Conservation (phyloP, 179 eudicot species). For the Corrigiola litoralis region DNA sequence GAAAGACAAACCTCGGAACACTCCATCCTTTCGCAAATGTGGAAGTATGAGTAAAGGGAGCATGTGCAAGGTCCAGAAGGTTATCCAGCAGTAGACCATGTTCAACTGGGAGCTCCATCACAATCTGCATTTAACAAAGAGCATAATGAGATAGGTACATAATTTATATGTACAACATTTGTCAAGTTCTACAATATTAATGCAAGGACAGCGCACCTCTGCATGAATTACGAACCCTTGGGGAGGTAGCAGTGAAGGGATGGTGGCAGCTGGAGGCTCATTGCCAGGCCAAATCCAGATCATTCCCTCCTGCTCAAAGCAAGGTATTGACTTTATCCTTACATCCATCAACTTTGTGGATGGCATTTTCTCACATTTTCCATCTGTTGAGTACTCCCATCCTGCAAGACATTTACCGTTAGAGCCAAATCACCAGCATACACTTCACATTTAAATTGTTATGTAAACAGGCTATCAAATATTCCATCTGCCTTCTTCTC, state of each 20-base stretch:
- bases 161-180: too few species aligned
- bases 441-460: background rate
- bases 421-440: background rate
- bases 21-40: constrained; percentile 98
- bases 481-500: background rate
- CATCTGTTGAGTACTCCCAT: constrained; percentile 97
- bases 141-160: too few species aligned
- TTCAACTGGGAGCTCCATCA: constrained; percentile 96
- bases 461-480: background rate
- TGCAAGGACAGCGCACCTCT: constrained; percentile 43
- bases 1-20: constrained; percentile 65
- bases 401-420: constrained; percentile 35
- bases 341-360: constrained; percentile 71
- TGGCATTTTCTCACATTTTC: constrained; percentile 97
- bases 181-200: too few species aligned
- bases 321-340: constrained; percentile 70
- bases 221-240: constrained; percentile 82
- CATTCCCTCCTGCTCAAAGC: constrained; percentile 93
- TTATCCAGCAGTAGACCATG: constrained; percentile 93
- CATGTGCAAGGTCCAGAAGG: constrained; percentile 95
- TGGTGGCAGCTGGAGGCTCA: constrained; percentile 68
- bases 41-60: constrained; percentile 95
- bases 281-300: constrained; percentile 96
- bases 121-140: constrained; percentile 57
- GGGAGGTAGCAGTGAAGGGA: constrained; percentile 82